Evolutionary conservation across 2,329 filamentous ascomycete species (phyloP).

Genomic region (Alternaria solani): DNA sequence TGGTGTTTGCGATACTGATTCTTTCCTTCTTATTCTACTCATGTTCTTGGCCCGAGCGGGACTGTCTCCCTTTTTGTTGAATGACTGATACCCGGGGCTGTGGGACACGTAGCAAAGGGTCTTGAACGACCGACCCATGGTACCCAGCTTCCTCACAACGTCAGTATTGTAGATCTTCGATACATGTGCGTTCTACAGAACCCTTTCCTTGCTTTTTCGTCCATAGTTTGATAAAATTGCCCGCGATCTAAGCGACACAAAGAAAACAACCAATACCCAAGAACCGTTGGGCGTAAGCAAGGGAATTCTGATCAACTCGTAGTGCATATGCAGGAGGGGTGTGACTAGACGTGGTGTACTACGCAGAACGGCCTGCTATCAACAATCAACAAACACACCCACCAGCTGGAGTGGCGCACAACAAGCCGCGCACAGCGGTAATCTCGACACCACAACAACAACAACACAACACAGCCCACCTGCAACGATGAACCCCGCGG

Average conservation of each 20-base stretch:
- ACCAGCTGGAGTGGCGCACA: neutral
- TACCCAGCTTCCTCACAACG: neutral
- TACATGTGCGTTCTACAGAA: neutral
- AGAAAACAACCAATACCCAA: neutral
- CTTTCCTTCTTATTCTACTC: neutral
- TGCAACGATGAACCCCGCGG: neutral
- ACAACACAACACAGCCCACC: neutral
- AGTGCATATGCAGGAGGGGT: neutral
- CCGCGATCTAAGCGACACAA: neutral
- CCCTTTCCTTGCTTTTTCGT: neutral
- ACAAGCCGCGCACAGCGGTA: neutral
- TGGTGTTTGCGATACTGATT: neutral
- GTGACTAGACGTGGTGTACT: neutral
- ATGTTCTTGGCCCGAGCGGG: neutral
- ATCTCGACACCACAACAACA: neutral
- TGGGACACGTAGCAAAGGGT: neutral
- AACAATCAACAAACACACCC: neutral
- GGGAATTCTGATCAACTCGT: neutral
- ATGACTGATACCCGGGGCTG: neutral
- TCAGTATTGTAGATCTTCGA: neutral
- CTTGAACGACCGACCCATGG: neutral
- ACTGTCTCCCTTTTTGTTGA: neutral
- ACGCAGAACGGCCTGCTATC: neutral
- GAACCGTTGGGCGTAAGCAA: neutral
- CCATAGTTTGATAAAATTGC: neutral